phyloP scores from a whole-genome alignment of 1,139 yeast species.

The Casaregolazyma lundiana region DNA sequence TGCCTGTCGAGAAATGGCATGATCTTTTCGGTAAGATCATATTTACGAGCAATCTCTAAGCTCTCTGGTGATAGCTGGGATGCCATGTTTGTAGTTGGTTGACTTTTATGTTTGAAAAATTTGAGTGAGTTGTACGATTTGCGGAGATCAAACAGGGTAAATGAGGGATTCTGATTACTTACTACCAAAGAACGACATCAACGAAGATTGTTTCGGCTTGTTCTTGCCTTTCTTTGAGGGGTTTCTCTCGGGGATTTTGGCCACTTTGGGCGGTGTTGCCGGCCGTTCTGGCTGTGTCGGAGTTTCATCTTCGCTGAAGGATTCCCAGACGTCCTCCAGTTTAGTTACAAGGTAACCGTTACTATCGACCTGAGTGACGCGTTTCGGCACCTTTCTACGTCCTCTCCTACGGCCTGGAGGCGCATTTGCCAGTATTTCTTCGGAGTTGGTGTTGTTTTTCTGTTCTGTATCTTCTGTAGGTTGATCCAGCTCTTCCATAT shows the following conservation, averaged over 20 bases:
- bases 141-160: neutral
- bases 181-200: conserved; percentile 23
- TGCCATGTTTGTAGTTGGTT: conserved; percentile 1
- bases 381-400: conserved; percentile 17
- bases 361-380: conserved; percentile 15
- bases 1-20: conserved; percentile 57
- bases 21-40: conserved; percentile 50
- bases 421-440: conserved; percentile 5
- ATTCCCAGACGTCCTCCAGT: conserved; percentile 19
- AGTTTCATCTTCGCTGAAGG: conserved; percentile 19
- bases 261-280: conserved; percentile 6
- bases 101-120: neutral
- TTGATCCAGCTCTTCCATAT: conserved; percentile 9
- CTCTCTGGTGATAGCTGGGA: neutral
- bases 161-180: conserved; percentile 2
- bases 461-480: neutral
- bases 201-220: conserved; percentile 15
- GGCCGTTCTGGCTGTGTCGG: conserved; percentile 3
- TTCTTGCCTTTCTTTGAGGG: conserved; percentile 9
- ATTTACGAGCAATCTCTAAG: conserved; percentile 26
- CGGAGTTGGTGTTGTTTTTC: neutral
- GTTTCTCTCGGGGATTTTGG: conserved; percentile 11
- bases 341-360: conserved; percentile 19
- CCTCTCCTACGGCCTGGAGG: conserved; percentile 13
- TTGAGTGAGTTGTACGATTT: conserved; percentile 1